phyloP scores from a whole-genome alignment of 73 alveolate species.

The Halteria grandinella region DNA sequence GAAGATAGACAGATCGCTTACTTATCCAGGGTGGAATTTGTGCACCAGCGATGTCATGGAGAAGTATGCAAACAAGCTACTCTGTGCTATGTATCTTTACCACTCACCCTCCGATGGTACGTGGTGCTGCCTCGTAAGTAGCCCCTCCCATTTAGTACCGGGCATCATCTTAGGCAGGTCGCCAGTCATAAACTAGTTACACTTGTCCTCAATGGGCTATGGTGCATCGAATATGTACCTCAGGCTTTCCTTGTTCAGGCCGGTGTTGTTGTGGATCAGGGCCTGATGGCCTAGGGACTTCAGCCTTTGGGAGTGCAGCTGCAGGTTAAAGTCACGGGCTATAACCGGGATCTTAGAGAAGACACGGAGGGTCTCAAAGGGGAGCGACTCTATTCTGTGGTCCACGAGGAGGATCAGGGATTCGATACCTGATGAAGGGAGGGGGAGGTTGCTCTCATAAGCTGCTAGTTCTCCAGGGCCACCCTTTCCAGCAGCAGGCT shows the following conservation, averaged over 20 bases:
- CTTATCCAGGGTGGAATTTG: slow-evolving; percentile 48
- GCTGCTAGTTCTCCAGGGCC: slow-evolving; percentile 75
- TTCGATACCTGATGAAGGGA: slow-evolving; percentile 90
- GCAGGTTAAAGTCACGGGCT: slow-evolving; percentile 87
- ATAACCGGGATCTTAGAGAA: slow-evolving; percentile 84
- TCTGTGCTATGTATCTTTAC: slow-evolving; percentile 46
- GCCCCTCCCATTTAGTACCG: slow-evolving; percentile 70
- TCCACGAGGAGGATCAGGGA: slow-evolving; percentile 84
- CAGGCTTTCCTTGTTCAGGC: slow-evolving; percentile 65
- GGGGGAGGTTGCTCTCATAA: slow-evolving; percentile 70
- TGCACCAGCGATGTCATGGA: slow-evolving; percentile 55
- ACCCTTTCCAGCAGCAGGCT: slow-evolving; percentile 72
- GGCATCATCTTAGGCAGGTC: slow-evolving; percentile 57
- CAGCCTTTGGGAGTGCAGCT: slow-evolving; percentile 79
- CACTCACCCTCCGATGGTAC: slow-evolving; percentile 75
- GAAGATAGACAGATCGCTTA: slow-evolving; percentile 53
- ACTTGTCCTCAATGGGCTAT: slow-evolving; percentile 27
- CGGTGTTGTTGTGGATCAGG: slow-evolving; percentile 71
- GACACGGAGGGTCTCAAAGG: slow-evolving; percentile 83
- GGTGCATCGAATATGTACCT: slow-evolving; percentile 68
- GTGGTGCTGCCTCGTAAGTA: slow-evolving; percentile 45
- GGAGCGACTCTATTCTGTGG: slow-evolving; percentile 82
- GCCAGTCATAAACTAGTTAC: slow-evolving; percentile 20
- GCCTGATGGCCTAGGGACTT: slow-evolving; percentile 62
- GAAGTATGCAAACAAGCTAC: slow-evolving; percentile 59